These are phyloP conservation scores for Otatea glauca DNA, from an alignment of 176 grass and related monocot species.

Conservation along the genomic window DNA sequence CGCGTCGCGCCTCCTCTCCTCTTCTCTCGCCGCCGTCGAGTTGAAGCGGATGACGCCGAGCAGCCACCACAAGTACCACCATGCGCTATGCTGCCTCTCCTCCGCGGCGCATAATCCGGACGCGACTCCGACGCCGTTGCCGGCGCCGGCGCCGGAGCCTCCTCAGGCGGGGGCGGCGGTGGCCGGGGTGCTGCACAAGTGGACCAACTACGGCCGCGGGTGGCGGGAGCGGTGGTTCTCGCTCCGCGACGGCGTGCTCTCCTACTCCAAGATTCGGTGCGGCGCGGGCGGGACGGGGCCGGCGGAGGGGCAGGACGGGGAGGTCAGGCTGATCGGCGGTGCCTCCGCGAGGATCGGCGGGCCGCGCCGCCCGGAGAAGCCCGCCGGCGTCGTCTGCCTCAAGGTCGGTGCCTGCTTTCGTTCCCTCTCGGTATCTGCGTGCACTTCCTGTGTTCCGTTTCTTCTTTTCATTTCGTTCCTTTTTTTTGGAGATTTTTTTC, in stretches of 20 bases:
- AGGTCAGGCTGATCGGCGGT: slow-evolving; percentile 64
- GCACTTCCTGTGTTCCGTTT: slow-evolving; percentile 36
- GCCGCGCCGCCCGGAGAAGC: slow-evolving; percentile 44
- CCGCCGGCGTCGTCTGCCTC: slow-evolving; percentile 51
- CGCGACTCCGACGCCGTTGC: slow-evolving; percentile 28
- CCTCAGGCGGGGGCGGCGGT: slow-evolving; percentile 44
- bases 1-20: neutral
- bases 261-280: slow-evolving; percentile 81
- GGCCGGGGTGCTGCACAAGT: slow-evolving; percentile 72
- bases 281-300: neutral
- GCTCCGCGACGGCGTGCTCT: slow-evolving; percentile 70
- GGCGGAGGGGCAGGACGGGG: slow-evolving; percentile 29
- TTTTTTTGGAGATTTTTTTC: neutral
- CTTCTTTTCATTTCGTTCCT: neutral
- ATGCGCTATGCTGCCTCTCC: slow-evolving; percentile 74
- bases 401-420: slow-evolving; percentile 30
- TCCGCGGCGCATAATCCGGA: slow-evolving; percentile 32
- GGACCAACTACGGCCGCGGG: slow-evolving; percentile 87
- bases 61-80: slow-evolving; percentile 35
- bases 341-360: slow-evolving; percentile 42
- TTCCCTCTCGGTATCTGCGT: neutral
- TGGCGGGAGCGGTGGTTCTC: slow-evolving; percentile 84
- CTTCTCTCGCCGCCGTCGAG: neutral
- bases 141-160: neutral
- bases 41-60: slow-evolving; percentile 42